Percentiles rank a stretch among this genome's conserved stretches.
These are phyloP conservation scores for Phytophthora aleatoria DNA, from an alignment of 352 stramenopile genomes.

Conservation along the genomic window DNA sequence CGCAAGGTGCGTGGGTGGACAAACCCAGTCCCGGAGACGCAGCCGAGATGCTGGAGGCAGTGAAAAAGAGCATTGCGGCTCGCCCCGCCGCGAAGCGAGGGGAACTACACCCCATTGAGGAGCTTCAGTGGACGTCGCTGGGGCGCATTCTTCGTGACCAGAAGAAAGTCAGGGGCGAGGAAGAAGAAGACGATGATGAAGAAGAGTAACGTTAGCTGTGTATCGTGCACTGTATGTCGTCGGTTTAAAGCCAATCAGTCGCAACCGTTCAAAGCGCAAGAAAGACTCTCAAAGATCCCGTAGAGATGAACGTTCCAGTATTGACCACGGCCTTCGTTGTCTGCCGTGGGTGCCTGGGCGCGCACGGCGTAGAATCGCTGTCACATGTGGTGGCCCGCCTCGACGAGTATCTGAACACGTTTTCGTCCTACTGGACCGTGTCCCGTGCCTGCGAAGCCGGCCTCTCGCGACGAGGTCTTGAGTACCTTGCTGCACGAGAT, in stretches of 20 bases:
- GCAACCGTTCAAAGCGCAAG: background rate
- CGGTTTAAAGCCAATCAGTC: background rate
- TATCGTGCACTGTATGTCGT: background rate
- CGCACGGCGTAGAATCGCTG: conserved; percentile 14
- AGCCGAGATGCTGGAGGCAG: conserved; percentile 24
- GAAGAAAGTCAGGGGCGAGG: conserved; percentile 8
- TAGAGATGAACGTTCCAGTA: conserved; percentile 2
- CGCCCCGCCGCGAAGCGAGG: conserved; percentile 15
- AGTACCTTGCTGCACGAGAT: conserved; percentile 19
- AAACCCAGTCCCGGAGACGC: conserved; percentile 21
- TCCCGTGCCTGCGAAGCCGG: conserved; percentile 11
- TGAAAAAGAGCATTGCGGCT: conserved; percentile 22
- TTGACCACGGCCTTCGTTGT: conserved; percentile 14
- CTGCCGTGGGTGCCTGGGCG: conserved; percentile 13
- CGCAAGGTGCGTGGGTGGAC: conserved; percentile 26
- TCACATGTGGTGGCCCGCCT: conserved; percentile 14
- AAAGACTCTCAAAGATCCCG: background rate
- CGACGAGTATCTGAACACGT: conserved; percentile 15
- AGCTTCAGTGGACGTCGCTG: conserved; percentile 30
- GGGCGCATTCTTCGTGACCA: conserved; percentile 24
- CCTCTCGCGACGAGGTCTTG: conserved; percentile 10
- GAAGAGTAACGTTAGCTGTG: conserved; percentile 2
- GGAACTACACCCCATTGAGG: conserved; percentile 13
- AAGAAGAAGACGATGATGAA: conserved; percentile 6
- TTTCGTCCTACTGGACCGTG: conserved; percentile 19